Conservation (phyloP, 176 grass and related monocot genomes). For the Musa schizocarpa region DNA sequence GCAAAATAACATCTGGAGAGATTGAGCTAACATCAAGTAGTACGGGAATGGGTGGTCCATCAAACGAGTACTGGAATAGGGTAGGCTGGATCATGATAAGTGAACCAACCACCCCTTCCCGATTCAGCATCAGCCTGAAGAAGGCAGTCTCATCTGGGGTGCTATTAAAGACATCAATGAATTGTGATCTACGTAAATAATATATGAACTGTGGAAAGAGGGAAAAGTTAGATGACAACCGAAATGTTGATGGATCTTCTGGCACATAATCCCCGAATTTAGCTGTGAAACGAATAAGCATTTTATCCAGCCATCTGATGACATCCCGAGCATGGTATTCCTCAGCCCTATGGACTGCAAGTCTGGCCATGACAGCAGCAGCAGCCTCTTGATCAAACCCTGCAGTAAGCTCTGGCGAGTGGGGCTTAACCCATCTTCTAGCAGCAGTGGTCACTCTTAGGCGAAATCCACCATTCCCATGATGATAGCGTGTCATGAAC, state of each 20-base stretch:
- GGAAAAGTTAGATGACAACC: conserved; percentile 78
- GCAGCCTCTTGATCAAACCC: conserved; percentile 98
- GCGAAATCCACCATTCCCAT: conserved; percentile 62
- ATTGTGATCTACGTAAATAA: conserved; percentile 89
- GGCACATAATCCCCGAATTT: conserved; percentile 93
- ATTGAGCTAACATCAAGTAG: conserved; percentile 88
- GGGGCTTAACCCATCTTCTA: conserved; percentile 74
- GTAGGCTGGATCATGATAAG: conserved; percentile 99
- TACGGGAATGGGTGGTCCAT: conserved; percentile 94
- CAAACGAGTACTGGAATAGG: conserved; percentile 92
- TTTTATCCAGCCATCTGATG: conserved; percentile 96
- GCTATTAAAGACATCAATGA: conserved; percentile 97
- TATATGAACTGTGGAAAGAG: conserved; percentile 96
- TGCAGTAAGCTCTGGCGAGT: conserved; percentile 63
- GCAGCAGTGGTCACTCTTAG: conserved; percentile 89
- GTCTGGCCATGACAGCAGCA: conserved; percentile 78
- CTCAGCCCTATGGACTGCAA: conserved; percentile 80
- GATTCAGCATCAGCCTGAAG: conserved; percentile 91
- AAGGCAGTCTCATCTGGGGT: conserved; percentile 92
- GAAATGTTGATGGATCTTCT: conserved; percentile 93
- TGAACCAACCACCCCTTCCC: conserved; percentile 81
- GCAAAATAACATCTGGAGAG: conserved; percentile 90
- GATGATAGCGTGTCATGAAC: conserved; percentile 85
- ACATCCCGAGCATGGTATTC: conserved; percentile 82
- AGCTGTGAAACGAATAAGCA: conserved; percentile 95